Base-by-base conservation (phyloP, 768 basidiomycete genomes). In the Mycena rosella region DNA sequence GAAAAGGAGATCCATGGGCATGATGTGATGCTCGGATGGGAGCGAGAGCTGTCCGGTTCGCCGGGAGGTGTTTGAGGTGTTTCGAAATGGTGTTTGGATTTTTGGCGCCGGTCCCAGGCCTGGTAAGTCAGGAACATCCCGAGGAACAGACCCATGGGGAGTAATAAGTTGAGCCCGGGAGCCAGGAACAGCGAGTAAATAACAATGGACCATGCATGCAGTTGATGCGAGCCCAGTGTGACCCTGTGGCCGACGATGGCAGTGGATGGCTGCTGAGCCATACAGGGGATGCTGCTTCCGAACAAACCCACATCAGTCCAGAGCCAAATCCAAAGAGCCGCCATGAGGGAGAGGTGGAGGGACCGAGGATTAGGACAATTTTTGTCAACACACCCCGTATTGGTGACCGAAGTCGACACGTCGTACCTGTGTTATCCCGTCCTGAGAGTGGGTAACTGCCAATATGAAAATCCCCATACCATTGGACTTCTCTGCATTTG, bases 281-380 rank as follows among this genome's bases (percentile, higher is more conserved):
- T 14, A 38, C 60, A 53, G 24, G 3, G n/a, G 5, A 9, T 26
- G 18, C 17, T 5, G 34, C 0, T 56, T 34, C 66, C 59, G 22
- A 67, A 67, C 27, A 32, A 44, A n/a, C 26, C 10, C 2, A 47
- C 60, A 27, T 56, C 30, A 14, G 53, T 61, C 66, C 66, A 67
- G 60, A 67, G 60, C 66, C 66, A 67, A 42, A 67, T 49, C 2
- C 66, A 59, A 18, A 67, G 44, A 24, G 53, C 30, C 9, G 66
- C 51, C 66, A 67, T 67, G 18, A 61, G 42, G 14, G 66, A 47
- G 26, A 67, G 59, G 48, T 67, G 66, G 40, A 67, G 38, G 6
- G 66, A 62, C 66, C 66, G 42, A 67, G 58, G 24, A 56, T 20
- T 30, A 58, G 45, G 20, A 57, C 56, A 13, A 52, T 34, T 22